Percentiles rank a stretch among this genome's conserved stretches.
phyloP scores from a whole-genome alignment of 2,329 filamentous ascomycete species.

The Simplicillium aogashimaense region DNA sequence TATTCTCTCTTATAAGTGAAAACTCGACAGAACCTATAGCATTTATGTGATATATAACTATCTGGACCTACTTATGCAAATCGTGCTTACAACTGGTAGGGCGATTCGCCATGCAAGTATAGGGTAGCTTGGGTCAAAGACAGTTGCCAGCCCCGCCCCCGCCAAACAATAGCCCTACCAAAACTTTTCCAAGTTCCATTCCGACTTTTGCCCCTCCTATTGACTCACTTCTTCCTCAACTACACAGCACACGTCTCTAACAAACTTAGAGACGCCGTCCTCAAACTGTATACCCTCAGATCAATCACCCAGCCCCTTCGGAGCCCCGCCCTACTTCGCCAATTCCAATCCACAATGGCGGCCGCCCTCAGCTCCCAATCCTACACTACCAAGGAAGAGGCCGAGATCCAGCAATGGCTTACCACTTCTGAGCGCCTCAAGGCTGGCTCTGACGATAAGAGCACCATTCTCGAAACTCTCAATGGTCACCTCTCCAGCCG shows the following conservation, averaged over 20 bases:
- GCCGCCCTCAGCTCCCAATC: constrained; percentile 53
- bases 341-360: constrained; percentile 44
- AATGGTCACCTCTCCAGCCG: constrained; percentile 82
- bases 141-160: neutral
- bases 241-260: neutral
- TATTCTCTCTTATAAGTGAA: too few species aligned
- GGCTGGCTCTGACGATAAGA: constrained; percentile 41
- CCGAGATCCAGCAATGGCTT: constrained; percentile 85
- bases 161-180: neutral
- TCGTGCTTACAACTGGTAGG: too few species aligned
- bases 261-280: neutral
- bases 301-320: constrained; percentile 18
- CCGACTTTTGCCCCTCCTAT: neutral
- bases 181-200: neutral
- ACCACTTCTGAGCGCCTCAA: constrained; percentile 62
- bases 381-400: constrained; percentile 71
- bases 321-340: constrained; percentile 27
- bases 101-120: too few species aligned
- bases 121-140: too few species aligned
- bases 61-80: too few species aligned
- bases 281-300: constrained; percentile 10
- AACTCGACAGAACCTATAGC: too few species aligned
- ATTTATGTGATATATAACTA: too few species aligned
- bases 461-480: constrained; percentile 64
- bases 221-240: neutral